Evolutionary conservation across 2,329 filamentous ascomycete species (phyloP).

Genomic region (Xylaria sp.): DNA sequence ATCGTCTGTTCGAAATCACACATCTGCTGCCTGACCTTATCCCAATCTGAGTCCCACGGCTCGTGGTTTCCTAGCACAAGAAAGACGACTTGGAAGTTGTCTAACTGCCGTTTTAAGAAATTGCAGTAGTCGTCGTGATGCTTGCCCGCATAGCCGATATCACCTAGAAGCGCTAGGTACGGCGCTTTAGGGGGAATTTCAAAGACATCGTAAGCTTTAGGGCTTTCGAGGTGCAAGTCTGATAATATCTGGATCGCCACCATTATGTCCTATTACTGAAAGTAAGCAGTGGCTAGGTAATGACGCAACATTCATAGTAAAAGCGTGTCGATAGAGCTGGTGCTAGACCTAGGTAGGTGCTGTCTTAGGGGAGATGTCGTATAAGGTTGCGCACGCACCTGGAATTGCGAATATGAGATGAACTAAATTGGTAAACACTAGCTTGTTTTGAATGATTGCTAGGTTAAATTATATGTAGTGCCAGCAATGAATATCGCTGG

Average conservation of each 20-base stretch:
- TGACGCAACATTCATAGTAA: too few species aligned
- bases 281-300: too few species aligned
- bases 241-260: conserved; percentile 61
- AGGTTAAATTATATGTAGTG: too few species aligned
- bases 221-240: conserved; percentile 66
- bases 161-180: conserved; percentile 66
- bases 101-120: conserved; percentile 62
- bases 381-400: too few species aligned
- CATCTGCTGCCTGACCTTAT: conserved; percentile 46
- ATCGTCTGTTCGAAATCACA: conserved; percentile 49
- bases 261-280: background rate
- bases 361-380: too few species aligned
- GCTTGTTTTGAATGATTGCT: too few species aligned
- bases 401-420: too few species aligned
- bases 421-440: too few species aligned
- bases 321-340: too few species aligned
- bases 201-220: conserved; percentile 62
- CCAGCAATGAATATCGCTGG: too few species aligned
- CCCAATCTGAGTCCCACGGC: conserved; percentile 58
- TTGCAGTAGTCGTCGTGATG: conserved; percentile 56
- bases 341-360: too few species aligned
- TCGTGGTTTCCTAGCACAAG: conserved; percentile 69
- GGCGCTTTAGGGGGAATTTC: conserved; percentile 59
- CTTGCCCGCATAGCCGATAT: conserved; percentile 60
- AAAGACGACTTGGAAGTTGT: conserved; percentile 61